Base-by-base conservation (phyloP, 1,139 yeast genomes). In the Hyphopichia wangnamkhiaoensis region DNA sequence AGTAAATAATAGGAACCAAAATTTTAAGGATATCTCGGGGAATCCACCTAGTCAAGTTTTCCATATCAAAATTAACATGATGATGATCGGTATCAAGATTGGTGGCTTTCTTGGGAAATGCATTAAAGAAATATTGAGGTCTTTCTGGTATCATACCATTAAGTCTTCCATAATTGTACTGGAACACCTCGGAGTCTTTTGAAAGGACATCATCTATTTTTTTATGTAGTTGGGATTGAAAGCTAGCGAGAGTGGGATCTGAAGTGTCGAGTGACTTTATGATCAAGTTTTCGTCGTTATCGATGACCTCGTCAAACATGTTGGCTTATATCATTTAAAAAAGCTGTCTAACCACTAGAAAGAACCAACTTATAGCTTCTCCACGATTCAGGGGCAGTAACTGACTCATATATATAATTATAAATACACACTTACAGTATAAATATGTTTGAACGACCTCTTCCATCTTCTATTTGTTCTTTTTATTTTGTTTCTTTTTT, bases 1-100 rank as follows among this genome's bases (percentile, higher is more conserved):
- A 52, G 33, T 37, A 69, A 55, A 52, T 16, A 33, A 65, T 65
- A 9, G 68, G 50, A 4, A 63, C 42, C 3, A 56, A 41, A 35
- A 44, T 53, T 48, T 33, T 62, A 38, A 38, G 51, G 29, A 49
- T 33, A 30, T 49, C 48, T 19, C 53, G 45, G 0, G 73, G 69
- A 13, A 66, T 44, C 73, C 73, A 68, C 40, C 71, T 47, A 1
- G 49, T 46, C 13, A 50, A 35, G 6, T 62, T 58, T 9, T 65
- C 56, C 39, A 58, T 56, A 34, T 62, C 63, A 45, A 63, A 58
- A 32, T 52, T 55, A 9, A 56, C 46, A 33, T 59, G 58, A 5
- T 65, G 68, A 43, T 64, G 65, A 26, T 65, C 70, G 18, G 55
- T 54, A 37, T 68, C 74, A 14, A 65, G 52, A 41, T 54, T 58